Evolutionary conservation across 352 stramenopile species (phyloP).

Genomic region (Pilasporangium apinafurcum): DNA sequence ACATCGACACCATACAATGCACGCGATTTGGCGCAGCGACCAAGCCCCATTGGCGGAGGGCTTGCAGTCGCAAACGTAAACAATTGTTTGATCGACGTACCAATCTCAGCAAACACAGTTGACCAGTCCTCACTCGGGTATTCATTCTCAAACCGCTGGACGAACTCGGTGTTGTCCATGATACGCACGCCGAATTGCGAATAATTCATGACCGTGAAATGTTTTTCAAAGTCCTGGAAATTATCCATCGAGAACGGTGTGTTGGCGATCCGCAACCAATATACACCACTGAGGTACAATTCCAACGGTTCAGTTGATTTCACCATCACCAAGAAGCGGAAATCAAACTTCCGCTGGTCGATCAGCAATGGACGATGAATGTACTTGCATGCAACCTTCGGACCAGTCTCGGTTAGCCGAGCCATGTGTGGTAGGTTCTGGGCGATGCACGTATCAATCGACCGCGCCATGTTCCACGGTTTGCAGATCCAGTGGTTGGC

Average conservation of each 20-base stretch:
- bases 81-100: slow-evolving; percentile 38
- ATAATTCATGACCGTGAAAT: slow-evolving; percentile 70
- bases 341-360: slow-evolving; percentile 52
- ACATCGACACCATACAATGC: slow-evolving; percentile 50
- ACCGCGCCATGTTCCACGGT: slow-evolving; percentile 57
- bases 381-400: slow-evolving; percentile 52
- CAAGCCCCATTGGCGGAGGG: slow-evolving; percentile 35
- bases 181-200: slow-evolving; percentile 35
- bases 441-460: slow-evolving; percentile 46
- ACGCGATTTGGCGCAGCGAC: slow-evolving; percentile 40
- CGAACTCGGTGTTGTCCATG: slow-evolving; percentile 44
- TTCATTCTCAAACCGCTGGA: slow-evolving; percentile 37
- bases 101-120: slow-evolving; percentile 30
- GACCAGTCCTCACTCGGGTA: slow-evolving; percentile 45
- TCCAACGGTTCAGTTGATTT: slow-evolving; percentile 41
- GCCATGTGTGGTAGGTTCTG: slow-evolving; percentile 36
- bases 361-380: slow-evolving; percentile 48
- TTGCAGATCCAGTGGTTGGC: slow-evolving; percentile 60
- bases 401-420: slow-evolving; percentile 37
- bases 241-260: slow-evolving; percentile 50
- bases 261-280: slow-evolving; percentile 49
- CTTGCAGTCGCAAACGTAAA: slow-evolving; percentile 34
- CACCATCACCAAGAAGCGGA: slow-evolving; percentile 52
- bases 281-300: slow-evolving; percentile 44
- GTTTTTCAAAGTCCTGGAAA: slow-evolving; percentile 50